A percentile compares a stretch with the other conserved stretches of the same genome.
Conservation (phyloP, 2,329 filamentous ascomycete genomes). For the Clarireedia sp. region DNA sequence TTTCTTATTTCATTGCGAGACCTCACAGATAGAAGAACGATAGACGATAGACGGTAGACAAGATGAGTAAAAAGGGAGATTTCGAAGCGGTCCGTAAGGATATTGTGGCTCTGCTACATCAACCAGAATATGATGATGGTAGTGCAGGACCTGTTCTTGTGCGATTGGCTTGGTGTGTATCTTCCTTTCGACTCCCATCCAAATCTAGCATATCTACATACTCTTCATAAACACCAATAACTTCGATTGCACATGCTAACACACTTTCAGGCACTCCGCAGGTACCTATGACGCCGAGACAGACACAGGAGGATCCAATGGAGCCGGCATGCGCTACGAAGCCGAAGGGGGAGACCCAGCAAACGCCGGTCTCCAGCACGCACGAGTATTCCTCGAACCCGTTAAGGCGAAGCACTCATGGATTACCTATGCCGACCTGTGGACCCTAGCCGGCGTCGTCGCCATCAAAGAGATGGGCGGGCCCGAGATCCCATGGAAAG, state of each 20-base stretch:
- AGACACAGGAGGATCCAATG: conserved; percentile 56
- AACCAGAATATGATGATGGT: conserved; percentile 58
- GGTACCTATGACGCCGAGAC: conserved; percentile 53
- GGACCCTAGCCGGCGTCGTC: conserved; percentile 53
- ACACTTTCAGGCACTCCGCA: conserved; percentile 45
- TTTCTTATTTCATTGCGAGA: neutral
- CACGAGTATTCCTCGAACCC: conserved; percentile 55
- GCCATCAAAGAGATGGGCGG: conserved; percentile 54
- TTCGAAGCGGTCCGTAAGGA: conserved; percentile 37
- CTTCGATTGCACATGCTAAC: neutral
- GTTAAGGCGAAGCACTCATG: conserved; percentile 50
- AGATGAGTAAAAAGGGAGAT: conserved; percentile 50
- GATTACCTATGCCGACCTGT: conserved; percentile 59
- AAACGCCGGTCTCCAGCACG: conserved; percentile 57
- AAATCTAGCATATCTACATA: neutral
- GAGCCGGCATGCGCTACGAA: conserved; percentile 59
- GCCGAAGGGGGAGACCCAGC: conserved; percentile 55
- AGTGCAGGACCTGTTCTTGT: conserved; percentile 56
- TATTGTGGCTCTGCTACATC: conserved; percentile 37
- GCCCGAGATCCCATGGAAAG: conserved; percentile 46
- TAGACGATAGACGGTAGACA: neutral
- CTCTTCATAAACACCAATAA: neutral
- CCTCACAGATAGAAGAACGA: too few species aligned
- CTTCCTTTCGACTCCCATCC: neutral
- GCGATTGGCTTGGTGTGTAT: conserved; percentile 50